A percentile compares a stretch with the other conserved stretches of the same genome.
Conservation (phyloP, 164 flowering plant genomes). For the Houttuynia cordata region DNA sequence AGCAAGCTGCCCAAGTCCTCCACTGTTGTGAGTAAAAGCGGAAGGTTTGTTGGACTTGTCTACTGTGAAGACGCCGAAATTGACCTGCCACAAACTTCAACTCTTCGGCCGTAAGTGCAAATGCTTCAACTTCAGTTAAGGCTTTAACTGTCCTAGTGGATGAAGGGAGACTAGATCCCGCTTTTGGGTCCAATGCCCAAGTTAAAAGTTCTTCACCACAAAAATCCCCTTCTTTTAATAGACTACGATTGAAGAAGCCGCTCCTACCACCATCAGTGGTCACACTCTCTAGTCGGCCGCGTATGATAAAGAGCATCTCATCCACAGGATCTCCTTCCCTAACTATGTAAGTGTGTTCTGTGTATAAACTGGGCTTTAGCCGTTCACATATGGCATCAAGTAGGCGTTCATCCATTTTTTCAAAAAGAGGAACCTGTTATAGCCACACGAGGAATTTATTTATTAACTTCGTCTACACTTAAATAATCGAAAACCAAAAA, state of each 20-base stretch:
- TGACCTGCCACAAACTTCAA: constrained; percentile 91
- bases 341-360: constrained; percentile 64
- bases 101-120: constrained; percentile 83
- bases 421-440: constrained; percentile 80
- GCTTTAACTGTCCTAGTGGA: constrained; percentile 94
- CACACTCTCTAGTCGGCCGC: constrained; percentile 90
- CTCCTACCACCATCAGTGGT: constrained; percentile 96
- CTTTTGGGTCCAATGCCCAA: constrained; percentile 94
- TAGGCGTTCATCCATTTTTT: constrained; percentile 88
- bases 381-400: constrained; percentile 98
- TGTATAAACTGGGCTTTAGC: constrained; percentile 76
- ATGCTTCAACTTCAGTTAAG: constrained; percentile 84
- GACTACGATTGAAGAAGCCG: constrained; percentile 81
- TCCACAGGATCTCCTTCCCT: constrained; percentile 99
- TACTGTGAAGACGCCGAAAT: constrained; percentile 92
- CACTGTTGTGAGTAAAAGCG: constrained; percentile 97
- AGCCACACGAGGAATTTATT: neutral
- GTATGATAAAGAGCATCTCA: constrained; percentile 94
- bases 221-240: constrained; percentile 83
- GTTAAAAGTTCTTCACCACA: constrained; percentile 97
- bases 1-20: constrained; percentile 99
- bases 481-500: neutral
- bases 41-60: constrained; percentile 95
- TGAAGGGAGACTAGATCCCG: constrained; percentile 78
- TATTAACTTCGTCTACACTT: neutral